phyloP scores from a whole-genome alignment of 495 filamentous ascomycete species.

The Cladorrhinum samala region DNA sequence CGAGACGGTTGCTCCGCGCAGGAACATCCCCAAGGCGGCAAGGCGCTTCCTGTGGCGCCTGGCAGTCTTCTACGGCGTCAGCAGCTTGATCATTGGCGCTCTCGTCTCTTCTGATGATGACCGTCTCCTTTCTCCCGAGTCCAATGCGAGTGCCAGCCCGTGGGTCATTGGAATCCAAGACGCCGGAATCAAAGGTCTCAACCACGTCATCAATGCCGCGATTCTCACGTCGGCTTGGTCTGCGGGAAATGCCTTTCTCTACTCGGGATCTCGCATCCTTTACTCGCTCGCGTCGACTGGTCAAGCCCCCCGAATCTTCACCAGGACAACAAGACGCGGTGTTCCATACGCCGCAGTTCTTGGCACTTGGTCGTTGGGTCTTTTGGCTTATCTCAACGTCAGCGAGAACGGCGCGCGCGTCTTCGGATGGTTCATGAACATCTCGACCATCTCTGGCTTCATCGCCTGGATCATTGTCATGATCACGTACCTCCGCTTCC shows the following conservation, averaged over 20 bases:
- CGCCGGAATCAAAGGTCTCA: constrained; percentile 38
- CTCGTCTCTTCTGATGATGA: constrained; percentile 53
- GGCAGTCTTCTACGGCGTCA: constrained; percentile 65
- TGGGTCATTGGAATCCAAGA: constrained; percentile 46
- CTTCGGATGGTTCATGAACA: constrained; percentile 55
- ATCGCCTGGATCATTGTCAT: constrained; percentile 46
- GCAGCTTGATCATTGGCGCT: constrained; percentile 64
- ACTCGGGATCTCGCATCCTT: constrained; percentile 73
- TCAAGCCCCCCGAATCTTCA: constrained; percentile 56
- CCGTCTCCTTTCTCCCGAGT: constrained; percentile 44
- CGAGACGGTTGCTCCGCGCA: constrained; percentile 70
- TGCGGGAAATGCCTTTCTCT: constrained; percentile 71
- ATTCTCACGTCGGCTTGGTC: constrained; percentile 48
- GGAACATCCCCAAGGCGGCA: constrained; percentile 67
- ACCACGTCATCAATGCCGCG: constrained; percentile 45
- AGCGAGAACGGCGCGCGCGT: constrained; percentile 48
- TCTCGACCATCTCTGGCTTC: constrained; percentile 44
- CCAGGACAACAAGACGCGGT: constrained; percentile 46
- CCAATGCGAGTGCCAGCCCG: constrained; percentile 59
- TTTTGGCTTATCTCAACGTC: constrained; percentile 59
- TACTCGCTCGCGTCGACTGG: constrained; percentile 60
- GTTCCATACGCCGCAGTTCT: constrained; percentile 61
- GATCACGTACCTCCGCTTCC: constrained; percentile 44
- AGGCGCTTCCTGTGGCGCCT: constrained; percentile 65
- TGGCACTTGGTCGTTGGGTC: constrained; percentile 44